Base-by-base conservation (phyloP, 768 basidiomycete genomes). In the Calocera cornea region DNA sequence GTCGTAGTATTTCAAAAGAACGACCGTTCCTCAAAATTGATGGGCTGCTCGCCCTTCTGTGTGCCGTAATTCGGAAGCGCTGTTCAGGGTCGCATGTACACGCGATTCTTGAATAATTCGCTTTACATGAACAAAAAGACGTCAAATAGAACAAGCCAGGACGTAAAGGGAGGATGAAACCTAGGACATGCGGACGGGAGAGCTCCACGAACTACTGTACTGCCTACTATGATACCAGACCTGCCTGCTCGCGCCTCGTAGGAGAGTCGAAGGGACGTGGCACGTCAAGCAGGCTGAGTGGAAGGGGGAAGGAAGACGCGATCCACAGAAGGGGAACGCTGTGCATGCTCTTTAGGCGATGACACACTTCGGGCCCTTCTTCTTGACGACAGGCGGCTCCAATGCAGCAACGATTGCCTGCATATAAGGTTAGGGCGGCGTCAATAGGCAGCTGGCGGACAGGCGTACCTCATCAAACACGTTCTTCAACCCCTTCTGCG, bases 401-500 rank as follows among this genome's bases (percentile, higher is more conserved):
- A 98, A 86, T 12, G 95, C 97, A 73, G 95, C 95, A 69, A 98
- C 97, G 74, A 99, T 98, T 66, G 97, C 97, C 94, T 94, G 76
- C 31, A 60, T 36, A 41, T 41, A 68, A 33, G 34, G 19, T 50
- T 33, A 70, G 11, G 5, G 54, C 68, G 16, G 34, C 41, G 5
- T 27, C 47, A 64, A 64, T 64, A 64, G 31, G 34, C 50, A 49
- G 65, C 65, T 17, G 22, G n/a, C 22, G 60, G 66, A 60, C 24
- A 67, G 10, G 81, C 88, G 76, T 77, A 92, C 94, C 89, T 99
- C 97, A 77, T 99, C 97, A 76, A 99, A 99, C 70, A 99, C 97
- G 78, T 98, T 98, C 89, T 99, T 99, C 78, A 99, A 79, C 33
- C 97, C 97, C 83, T 94, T 93, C 84, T 99, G 97, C 72, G 95